Evolutionary conservation across 140 eudicot genomes (phyloP).

Genomic region (Cichorium intybus): DNA sequence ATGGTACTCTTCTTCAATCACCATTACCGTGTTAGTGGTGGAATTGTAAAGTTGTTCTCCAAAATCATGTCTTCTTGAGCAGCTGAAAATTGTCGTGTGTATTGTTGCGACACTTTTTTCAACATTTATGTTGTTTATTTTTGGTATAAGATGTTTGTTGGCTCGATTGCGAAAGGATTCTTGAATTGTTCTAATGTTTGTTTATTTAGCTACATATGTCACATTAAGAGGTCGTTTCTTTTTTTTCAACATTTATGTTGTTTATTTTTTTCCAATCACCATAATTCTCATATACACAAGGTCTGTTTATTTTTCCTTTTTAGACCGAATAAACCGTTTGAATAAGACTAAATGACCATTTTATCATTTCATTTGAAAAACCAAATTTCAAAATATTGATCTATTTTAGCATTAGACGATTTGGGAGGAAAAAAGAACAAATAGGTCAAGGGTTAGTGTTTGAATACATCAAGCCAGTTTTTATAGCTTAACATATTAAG

Average conservation of each 20-base stretch:
- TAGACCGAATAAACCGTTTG: background rate
- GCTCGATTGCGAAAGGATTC: conserved; percentile 87
- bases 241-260: too few species aligned
- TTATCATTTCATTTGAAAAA: background rate
- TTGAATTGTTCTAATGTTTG: conserved; percentile 76
- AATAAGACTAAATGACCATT: background rate
- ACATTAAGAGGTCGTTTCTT: too few species aligned
- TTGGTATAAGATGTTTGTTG: conserved; percentile 80
- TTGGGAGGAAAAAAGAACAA: too few species aligned
- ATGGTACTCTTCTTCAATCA: conserved; percentile 68
- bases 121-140: conserved; percentile 46
- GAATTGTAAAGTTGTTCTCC: conserved; percentile 79
- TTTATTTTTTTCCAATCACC: too few species aligned
- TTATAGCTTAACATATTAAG: too few species aligned
- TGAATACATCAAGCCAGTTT: too few species aligned
- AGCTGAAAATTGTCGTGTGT: conserved; percentile 34
- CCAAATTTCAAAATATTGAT: too few species aligned
- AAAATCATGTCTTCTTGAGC: conserved; percentile 52
- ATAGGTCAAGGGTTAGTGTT: too few species aligned
- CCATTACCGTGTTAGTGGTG: conserved; percentile 56
- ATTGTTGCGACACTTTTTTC: conserved; percentile 51
- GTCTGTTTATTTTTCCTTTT: too few species aligned
- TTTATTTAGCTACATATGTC: conserved; percentile 22
- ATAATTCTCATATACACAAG: too few species aligned
- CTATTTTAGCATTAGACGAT: background rate